Percentiles rank a stretch among this genome's conserved stretches.
These are phyloP conservation scores for Diutina mesorugosa DNA, from an alignment of 1,139 yeast genomes.

Conservation along the genomic window DNA sequence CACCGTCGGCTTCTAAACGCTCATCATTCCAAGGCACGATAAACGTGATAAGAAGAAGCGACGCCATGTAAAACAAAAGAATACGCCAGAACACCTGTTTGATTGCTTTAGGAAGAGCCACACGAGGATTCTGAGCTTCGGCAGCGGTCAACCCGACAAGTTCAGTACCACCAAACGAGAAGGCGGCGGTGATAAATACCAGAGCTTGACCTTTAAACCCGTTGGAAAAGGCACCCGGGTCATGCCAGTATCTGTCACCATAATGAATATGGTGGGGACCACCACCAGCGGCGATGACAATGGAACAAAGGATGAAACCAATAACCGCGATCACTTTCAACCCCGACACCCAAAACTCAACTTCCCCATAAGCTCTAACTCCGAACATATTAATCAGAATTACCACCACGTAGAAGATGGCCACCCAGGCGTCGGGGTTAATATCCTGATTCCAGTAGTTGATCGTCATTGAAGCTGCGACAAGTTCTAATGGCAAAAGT, in stretches of 20 bases:
- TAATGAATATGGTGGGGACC: slow-evolving; percentile 50
- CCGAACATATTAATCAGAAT: slow-evolving; percentile 52
- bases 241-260: slow-evolving; percentile 49
- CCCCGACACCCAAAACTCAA: slow-evolving; percentile 48
- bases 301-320: slow-evolving; percentile 54
- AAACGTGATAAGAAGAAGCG: slow-evolving; percentile 48
- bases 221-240: slow-evolving; percentile 42
- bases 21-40: slow-evolving; percentile 53
- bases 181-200: slow-evolving; percentile 41
- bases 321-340: slow-evolving; percentile 48
- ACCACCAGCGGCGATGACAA: slow-evolving; percentile 55
- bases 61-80: slow-evolving; percentile 46
- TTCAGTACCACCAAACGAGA: slow-evolving; percentile 61
- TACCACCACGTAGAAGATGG: slow-evolving; percentile 48
- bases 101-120: slow-evolving; percentile 52
- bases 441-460: slow-evolving; percentile 44
- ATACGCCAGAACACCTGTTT: slow-evolving; percentile 70
- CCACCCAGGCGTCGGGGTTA: slow-evolving; percentile 55
- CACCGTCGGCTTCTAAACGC: slow-evolving; percentile 27
- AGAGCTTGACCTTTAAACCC: slow-evolving; percentile 29
- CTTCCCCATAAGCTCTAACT: slow-evolving; percentile 64
- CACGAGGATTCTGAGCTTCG: slow-evolving; percentile 46
- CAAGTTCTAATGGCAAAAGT: slow-evolving; percentile 48
- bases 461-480: slow-evolving; percentile 43
- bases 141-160: slow-evolving; percentile 55